Conservation (phyloP, 805 yeast genomes). For the Yarrowia divulgata region DNA sequence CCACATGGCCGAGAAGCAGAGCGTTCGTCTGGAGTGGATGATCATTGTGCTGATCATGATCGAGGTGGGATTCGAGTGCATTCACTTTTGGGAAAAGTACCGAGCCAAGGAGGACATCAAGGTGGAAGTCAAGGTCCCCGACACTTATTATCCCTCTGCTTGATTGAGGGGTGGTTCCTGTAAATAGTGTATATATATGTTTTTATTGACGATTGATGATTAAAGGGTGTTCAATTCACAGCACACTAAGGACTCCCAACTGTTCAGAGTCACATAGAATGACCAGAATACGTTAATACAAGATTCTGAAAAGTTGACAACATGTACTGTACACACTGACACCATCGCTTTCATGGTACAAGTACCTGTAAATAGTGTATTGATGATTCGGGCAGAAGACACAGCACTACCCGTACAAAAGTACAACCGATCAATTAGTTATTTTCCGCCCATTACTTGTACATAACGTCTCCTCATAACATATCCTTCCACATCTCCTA, state of each 20-base stretch:
- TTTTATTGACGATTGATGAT: no score
- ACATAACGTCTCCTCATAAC: not conserved
- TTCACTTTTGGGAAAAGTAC: constrained; percentile 58
- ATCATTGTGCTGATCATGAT: constrained; percentile 82
- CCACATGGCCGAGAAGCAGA: constrained; percentile 75
- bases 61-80: constrained; percentile 82
- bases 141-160: constrained; percentile 4
- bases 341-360: no score
- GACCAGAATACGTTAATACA: no score
- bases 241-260: no score
- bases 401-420: not conserved
- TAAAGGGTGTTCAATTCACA: no score
- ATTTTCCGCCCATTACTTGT: not conserved
- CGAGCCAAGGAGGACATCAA: not conserved
- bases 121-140: not conserved
- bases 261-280: no score
- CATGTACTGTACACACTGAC: no score
- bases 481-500: not conserved
- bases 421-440: not conserved
- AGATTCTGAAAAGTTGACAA: no score
- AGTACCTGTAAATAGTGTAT: no score
- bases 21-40: constrained; percentile 85
- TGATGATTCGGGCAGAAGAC: no score
- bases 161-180: not conserved
- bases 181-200: constrained; percentile 11